A percentile compares a stretch with the other conserved stretches of the same genome.
Evolutionary conservation across 768 basidiomycete genomes (phyloP).

Genomic region (Lentinula aciculospora): DNA sequence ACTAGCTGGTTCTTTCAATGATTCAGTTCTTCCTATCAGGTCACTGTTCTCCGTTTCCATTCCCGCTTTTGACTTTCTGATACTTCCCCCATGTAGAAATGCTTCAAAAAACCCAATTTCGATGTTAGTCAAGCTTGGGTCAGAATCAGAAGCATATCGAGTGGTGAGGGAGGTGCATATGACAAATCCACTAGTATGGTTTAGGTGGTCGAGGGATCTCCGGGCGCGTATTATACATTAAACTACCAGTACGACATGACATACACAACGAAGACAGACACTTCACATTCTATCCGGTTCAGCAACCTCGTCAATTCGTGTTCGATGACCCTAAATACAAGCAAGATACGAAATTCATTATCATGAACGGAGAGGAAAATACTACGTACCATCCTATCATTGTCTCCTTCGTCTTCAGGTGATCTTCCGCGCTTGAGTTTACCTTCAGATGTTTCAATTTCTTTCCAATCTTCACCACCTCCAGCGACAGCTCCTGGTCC

Average conservation of each 20-base stretch:
- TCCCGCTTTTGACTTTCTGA: constrained; percentile 1
- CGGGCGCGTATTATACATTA: constrained; percentile 49
- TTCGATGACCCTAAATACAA: constrained; percentile 44
- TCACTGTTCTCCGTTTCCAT: constrained; percentile 33
- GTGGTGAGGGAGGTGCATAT: constrained; percentile 60
- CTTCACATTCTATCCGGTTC: constrained; percentile 68
- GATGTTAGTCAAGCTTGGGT: constrained; percentile 40
- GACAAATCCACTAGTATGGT: constrained; percentile 35
- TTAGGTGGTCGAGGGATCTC: constrained; percentile 34
- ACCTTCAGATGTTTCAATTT: constrained; percentile 40
- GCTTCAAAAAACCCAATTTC: constrained; percentile 32
- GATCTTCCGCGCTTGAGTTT: constrained; percentile 68
- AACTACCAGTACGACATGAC: constrained; percentile 9
- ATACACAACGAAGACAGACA: background rate
- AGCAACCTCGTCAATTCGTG: constrained; percentile 58
- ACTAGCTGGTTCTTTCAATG: background rate
- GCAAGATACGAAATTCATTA: background rate
- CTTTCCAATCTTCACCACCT: constrained; percentile 86
- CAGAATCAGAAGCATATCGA: constrained; percentile 71
- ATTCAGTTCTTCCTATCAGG: background rate
- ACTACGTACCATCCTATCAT: constrained; percentile 44
- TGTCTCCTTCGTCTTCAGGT: constrained; percentile 72
- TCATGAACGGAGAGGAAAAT: constrained; percentile 1
- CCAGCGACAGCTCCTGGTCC: constrained; percentile 77
- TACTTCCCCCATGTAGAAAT: background rate